phyloP scores from a whole-genome alignment of 2,329 filamentous ascomycete genomes.

The Byssoonygena ceratinophila region DNA sequence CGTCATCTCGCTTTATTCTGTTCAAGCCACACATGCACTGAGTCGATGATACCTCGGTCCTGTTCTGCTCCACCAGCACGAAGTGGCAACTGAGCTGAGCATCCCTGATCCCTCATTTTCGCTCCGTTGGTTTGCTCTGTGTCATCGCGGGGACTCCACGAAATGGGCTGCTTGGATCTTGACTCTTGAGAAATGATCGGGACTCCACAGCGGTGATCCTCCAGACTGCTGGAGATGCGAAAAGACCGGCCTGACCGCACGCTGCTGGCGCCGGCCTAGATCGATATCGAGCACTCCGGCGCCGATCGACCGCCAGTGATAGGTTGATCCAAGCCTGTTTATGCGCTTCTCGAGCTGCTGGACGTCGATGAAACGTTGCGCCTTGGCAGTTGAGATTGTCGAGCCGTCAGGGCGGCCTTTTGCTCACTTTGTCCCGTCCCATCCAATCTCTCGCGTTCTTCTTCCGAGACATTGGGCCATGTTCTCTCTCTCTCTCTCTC shows the following conservation, averaged over 20 bases:
- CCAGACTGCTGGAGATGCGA: neutral
- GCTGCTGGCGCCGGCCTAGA: neutral
- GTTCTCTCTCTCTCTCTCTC: neutral
- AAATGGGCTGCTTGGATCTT: too few relatives aligned
- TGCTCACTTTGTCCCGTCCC: neutral
- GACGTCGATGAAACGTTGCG: constrained; percentile 9
- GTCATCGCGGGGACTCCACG: neutral
- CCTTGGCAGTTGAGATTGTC: constrained; percentile 1
- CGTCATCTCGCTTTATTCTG: too few relatives aligned
- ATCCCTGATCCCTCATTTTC: neutral
- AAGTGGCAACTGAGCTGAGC: neutral
- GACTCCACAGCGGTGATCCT: neutral
- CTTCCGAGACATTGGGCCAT: constrained; percentile 3
- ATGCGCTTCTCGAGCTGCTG: neutral
- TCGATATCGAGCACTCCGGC: neutral
- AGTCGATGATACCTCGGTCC: too few relatives aligned
- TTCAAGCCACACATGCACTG: too few relatives aligned
- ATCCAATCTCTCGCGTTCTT: neutral
- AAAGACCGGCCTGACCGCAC: neutral
- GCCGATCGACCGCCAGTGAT: neutral
- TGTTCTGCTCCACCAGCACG: too few relatives aligned
- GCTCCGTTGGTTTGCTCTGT: too few relatives aligned
- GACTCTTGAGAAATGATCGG: neutral
- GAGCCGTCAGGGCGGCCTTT: neutral
- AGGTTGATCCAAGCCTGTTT: neutral